Evolutionary conservation across 139 green algal genomes (phyloP), one percentile per base, ranked within the genome.

Genomic region (Chlamydomonas schloesseri): DNA sequence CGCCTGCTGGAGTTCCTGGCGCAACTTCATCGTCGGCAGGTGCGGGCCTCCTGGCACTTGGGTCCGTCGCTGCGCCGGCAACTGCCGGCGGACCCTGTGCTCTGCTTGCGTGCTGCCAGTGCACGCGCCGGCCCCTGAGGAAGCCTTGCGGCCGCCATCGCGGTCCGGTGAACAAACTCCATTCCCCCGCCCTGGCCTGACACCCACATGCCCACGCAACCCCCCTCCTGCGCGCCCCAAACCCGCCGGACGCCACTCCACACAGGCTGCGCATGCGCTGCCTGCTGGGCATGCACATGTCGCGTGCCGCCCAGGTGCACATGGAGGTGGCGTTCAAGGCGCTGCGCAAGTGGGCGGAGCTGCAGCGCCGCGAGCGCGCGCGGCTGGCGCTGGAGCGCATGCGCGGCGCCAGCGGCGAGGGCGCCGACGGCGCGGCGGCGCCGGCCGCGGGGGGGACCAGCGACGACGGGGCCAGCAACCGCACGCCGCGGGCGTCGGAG

Each of bases 241-340:
- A 50, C 42, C 42, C 42, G 42, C 62, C 62, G n/a, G n/a, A n/a
- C n/a, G n/a, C n/a, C n/a, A 36, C 3, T 20, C 26, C 86, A 0
- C 28, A 20, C 71, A 83, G 88, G 37, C 36, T 89, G 55, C 88
- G 88, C 65, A 87, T 89, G 53, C 78, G 78, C 11, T 84, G 71
- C 65, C 62, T 87, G 34, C 77, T 91, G 65, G 83, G 73, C 23
- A 26, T 62, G 73, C 88, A 91, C 79, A 62, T 91, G 24, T 68
- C 84, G 31, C 78, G 65, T 26, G 42, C 24, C 53, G 60, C 58
- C 68, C 62, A 46, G 17, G 50, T 72, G 53, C 10, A 71, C 36
- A 28, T 88, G 72, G 58, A 79, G 64, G 55, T 88, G 62, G 71
- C 68, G 28, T 87, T 86, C 80, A 88, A 89, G 78, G 80, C 58